Evolutionary conservation across 2,329 filamentous ascomycete genomes (phyloP), one percentile per base, ranked within the genome.

Genomic region (Nannizzia gypsea): DNA sequence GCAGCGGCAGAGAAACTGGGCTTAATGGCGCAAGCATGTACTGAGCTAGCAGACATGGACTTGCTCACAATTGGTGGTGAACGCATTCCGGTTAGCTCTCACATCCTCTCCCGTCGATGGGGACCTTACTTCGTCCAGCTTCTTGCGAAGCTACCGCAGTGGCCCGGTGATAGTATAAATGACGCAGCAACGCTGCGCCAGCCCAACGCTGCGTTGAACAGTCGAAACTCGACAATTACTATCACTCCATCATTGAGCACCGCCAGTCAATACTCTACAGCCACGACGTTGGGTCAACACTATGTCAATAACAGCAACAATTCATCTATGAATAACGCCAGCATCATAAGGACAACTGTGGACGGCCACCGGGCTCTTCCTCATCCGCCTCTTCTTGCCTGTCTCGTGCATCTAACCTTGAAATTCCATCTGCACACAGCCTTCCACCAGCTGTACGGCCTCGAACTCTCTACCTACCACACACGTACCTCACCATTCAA

Each of bases 31-130:
- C 77, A 96, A 63, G 81, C 81, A 1, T 78, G 95, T 70, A 83
- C 85, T n/a, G 93, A 97, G 72, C 78, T 99, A 60, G 83, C 90
- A 2, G 93, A 99, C 67, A 99, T 99, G 93, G 93, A 97, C 68
- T 89, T 99, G 61, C 79, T 97, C 28, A 93, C 92, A 58, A 86
- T 96, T 46, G 88, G 88, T 20, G 92, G 92, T 22, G 92, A 96
- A 70, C 84, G 91, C 17, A 90, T 97, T 65, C 90, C 93, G 0
- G 88, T 96, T 65, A 99, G 95, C 72, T 97, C 93, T 5, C 84
- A 90, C 60, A 83, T 99, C 15, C 81, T 97, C 15, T 87, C 88
- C 8, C 83, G 90, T 28, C 81, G 93, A 69, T 99, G 93, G 93
- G 93, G 93, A 0, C 90, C 90, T 0, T 96, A 95, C 71, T 97